Evolutionary conservation across 2,329 filamentous ascomycete species (phyloP).

Genomic region (Cryoendolithus antarcticus): DNA sequence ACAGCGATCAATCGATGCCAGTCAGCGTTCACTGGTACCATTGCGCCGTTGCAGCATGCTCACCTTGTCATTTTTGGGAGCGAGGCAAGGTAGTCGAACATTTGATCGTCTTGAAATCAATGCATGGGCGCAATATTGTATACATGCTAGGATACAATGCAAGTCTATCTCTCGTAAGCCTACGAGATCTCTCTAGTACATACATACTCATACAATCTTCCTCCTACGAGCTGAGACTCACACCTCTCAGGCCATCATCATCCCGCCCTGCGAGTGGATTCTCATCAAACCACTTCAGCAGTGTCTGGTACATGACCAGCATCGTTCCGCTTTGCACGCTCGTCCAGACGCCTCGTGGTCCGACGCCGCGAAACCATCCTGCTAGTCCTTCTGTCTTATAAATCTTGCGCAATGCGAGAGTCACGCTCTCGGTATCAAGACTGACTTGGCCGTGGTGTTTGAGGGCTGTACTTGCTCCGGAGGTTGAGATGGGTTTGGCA

Average conservation of each 20-base stretch:
- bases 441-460: constrained; percentile 65
- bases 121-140: too few relatives aligned
- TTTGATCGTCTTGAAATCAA: too few relatives aligned
- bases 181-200: too few relatives aligned
- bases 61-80: too few relatives aligned
- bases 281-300: constrained; percentile 65
- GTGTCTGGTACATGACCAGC: constrained; percentile 85
- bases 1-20: too few relatives aligned
- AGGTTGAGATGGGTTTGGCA: constrained; percentile 59
- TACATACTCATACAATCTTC: too few relatives aligned
- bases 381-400: constrained; percentile 79
- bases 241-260: not conserved
- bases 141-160: too few relatives aligned
- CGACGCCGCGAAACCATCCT: constrained; percentile 91
- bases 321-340: constrained; percentile 95
- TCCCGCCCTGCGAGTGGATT: constrained; percentile 26
- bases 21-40: too few relatives aligned
- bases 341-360: constrained; percentile 88
- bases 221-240: too few relatives aligned
- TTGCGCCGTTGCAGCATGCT: too few relatives aligned
- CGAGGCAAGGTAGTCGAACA: too few relatives aligned
- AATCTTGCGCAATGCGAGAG: constrained; percentile 72
- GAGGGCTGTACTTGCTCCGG: constrained; percentile 73
- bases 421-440: constrained; percentile 79
- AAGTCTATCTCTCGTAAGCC: not conserved